Evolutionary conservation across 2,329 filamentous ascomycete species (phyloP), one percentile per base, ranked within the genome.

Genomic region (Cryphonectria nitschkei): DNA sequence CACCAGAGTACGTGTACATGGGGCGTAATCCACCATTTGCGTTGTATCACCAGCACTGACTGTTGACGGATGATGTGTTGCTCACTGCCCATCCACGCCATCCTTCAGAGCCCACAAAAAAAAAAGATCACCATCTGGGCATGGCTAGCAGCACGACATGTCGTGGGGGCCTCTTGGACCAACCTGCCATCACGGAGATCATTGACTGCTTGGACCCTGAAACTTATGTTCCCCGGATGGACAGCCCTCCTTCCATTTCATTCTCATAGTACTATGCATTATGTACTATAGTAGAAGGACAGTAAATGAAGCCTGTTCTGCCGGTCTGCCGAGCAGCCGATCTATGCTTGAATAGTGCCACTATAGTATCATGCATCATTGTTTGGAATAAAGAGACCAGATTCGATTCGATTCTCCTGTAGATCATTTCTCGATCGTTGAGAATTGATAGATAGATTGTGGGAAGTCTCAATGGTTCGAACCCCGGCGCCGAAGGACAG

Each of bases 301-400:
- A 34, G 4, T 3, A 22, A 37, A 19, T n/a, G 7, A 41, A 41
- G 60, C 11, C 34, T 60, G 16, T 32, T 26, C 61, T 43, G 60
- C 34, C 37, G 34, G 61, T 26, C 61, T 65, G 63, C 63, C 63
- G 63, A 34, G 22, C 61, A 52, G 63, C 63, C 63, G 63, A 34
- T 11, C 61, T 64, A 43, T n/a, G 22, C 13, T 26, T 39, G 6
- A 14, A 37, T 37, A 61, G 56, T 61, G 7, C 14, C 6, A 32
- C 34, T 22, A 39, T 39, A 61, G 58, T 37, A 37, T 32, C 14
- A 34, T 39, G 11, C 37, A 50, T 50, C 43, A 50, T n/a, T 22
- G 22, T 50, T 7, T 50, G 46, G 11, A 16, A 56, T 29, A 5
- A n/a, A 37, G 29, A 60, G 5, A 19, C 16, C 56, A 60, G 16